Evolutionary conservation across 805 yeast species (phyloP).

Genomic region (Candida manassasensis): DNA sequence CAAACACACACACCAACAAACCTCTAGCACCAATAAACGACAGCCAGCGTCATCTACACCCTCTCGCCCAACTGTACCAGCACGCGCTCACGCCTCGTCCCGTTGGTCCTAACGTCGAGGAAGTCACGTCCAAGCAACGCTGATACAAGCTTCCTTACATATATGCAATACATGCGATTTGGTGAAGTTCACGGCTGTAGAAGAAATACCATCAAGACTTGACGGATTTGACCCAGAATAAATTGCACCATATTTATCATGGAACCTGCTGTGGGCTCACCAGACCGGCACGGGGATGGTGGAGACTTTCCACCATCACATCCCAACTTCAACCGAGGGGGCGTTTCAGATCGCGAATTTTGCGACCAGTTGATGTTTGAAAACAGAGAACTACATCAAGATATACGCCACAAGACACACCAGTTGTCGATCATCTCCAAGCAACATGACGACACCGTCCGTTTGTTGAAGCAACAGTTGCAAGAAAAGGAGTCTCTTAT

Average conservation of each 20-base stretch:
- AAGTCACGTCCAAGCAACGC: no score
- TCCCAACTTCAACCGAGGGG: constrained; percentile 29
- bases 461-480: constrained; percentile 2
- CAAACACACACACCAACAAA: no score
- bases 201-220: no score
- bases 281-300: background rate
- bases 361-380: constrained; percentile 34
- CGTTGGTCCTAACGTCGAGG: constrained; percentile 1
- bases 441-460: constrained; percentile 1
- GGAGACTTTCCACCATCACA: constrained; percentile 28
- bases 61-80: no score
- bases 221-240: no score
- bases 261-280: background rate
- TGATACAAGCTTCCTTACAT: no score
- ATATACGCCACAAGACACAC: constrained; percentile 2
- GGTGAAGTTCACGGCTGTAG: no score
- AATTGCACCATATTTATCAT: no score
- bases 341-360: constrained; percentile 24
- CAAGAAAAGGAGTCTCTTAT: constrained; percentile 9
- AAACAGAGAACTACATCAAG: constrained; percentile 27
- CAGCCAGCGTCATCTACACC: no score
- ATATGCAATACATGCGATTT: no score
- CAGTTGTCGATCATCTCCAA: background rate
- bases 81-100: no score
- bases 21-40: no score